Conservation (phyloP, 805 yeast species). For the Saturnispora sanitii region DNA sequence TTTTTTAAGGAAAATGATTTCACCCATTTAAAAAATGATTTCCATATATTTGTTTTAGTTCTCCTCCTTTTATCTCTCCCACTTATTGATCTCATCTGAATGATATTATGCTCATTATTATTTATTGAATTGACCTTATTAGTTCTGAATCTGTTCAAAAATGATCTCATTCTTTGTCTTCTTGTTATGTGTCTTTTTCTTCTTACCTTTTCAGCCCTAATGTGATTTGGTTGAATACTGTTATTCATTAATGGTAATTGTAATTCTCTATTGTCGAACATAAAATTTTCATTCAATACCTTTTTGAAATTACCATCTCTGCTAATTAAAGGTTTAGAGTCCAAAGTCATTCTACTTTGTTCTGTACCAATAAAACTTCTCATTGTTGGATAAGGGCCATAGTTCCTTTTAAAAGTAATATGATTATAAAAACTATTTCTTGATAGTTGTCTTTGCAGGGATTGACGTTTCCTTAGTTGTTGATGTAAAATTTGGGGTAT, state of each 20-base stretch:
- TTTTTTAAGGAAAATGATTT: neutral
- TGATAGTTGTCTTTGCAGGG: too few relatives aligned
- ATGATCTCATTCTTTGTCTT: neutral
- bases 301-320: neutral
- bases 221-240: neutral
- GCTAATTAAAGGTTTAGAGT: neutral
- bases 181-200: neutral
- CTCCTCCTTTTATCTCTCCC: too few relatives aligned
- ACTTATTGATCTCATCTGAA: too few relatives aligned
- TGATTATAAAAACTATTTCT: too few relatives aligned
- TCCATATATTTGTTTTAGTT: too few relatives aligned
- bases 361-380: neutral
- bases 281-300: neutral
- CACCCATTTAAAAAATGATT: neutral
- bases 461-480: too few relatives aligned
- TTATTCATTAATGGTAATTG: too few relatives aligned
- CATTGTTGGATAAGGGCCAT: neutral
- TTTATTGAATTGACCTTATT: too few relatives aligned
- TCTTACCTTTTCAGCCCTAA: neutral
- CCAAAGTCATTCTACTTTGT: neutral
- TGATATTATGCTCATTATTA: too few relatives aligned
- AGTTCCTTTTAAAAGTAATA: too few relatives aligned
- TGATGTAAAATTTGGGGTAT: too few relatives aligned
- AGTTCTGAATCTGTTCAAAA: neutral
- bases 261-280: too few relatives aligned